These are phyloP conservation scores for Vigna trinervia DNA, from an alignment of 306 rosid genomes.

Conservation along the genomic window DNA sequence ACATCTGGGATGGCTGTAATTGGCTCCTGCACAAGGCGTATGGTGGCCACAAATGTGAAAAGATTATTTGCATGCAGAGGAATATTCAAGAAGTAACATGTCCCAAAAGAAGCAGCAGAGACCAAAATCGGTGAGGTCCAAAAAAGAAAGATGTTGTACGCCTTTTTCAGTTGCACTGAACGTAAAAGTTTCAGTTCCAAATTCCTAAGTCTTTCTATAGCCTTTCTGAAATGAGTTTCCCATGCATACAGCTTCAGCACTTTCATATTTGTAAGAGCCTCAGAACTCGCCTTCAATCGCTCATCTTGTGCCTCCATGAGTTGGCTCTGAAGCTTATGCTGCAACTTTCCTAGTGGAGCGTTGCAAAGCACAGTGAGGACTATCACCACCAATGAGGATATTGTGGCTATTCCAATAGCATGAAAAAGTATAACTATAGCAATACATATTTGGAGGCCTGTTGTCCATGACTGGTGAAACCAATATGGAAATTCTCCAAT, in stretches of 20 bases:
- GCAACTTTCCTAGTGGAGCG: constrained; percentile 17
- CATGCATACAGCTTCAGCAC: constrained; percentile 24
- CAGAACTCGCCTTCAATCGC: constrained; percentile 18
- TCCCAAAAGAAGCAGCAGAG: constrained; percentile 15
- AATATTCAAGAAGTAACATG: background rate
- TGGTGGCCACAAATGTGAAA: constrained; percentile 19
- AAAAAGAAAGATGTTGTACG: constrained; percentile 54
- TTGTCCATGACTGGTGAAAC: constrained; percentile 77
- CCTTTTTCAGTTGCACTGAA: constrained; percentile 55
- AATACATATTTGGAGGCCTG: constrained; percentile 59
- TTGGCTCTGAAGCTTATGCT: constrained; percentile 1
- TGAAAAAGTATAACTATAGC: constrained; percentile 52
- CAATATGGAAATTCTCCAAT: constrained; percentile 80
- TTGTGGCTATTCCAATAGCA: constrained; percentile 66
- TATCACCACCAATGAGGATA: constrained; percentile 63
- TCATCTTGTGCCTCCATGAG: constrained; percentile 32
- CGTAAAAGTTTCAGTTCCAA: constrained; percentile 60
- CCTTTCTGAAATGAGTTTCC: constrained; percentile 58
- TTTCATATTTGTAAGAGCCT: constrained; percentile 24
- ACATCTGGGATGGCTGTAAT: constrained; percentile 26
- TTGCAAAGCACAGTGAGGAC: constrained; percentile 58
- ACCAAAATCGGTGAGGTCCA: constrained; percentile 64
- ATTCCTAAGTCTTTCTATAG: constrained; percentile 54
- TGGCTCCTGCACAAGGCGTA: constrained; percentile 22
- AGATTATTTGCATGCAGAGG: constrained; percentile 26